Conservation (phyloP, 805 yeast genomes). For the Saturnispora besseyi region DNA sequence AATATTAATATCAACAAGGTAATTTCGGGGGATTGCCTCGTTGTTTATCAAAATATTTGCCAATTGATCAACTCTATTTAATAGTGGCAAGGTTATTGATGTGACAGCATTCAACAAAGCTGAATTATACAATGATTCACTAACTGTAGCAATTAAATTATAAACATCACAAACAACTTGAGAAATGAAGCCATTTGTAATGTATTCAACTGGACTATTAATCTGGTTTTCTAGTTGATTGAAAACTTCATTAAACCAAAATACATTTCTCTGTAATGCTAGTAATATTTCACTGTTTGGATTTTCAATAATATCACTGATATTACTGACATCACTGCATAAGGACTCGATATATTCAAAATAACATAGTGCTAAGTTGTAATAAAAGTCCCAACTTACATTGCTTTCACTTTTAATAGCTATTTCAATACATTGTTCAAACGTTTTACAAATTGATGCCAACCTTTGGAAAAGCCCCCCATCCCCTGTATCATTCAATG, state of each 20-base stretch:
- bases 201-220: background rate
- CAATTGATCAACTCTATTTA: slow-evolving; percentile 15
- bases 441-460: slow-evolving; percentile 28
- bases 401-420: slow-evolving; percentile 10
- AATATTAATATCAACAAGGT: slow-evolving; percentile 26
- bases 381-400: slow-evolving; percentile 35
- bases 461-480: slow-evolving; percentile 34
- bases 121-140: slow-evolving; percentile 18
- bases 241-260: slow-evolving; percentile 10
- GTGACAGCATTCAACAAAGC: slow-evolving; percentile 5
- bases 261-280: slow-evolving; percentile 17
- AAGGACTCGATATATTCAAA: slow-evolving; percentile 36
- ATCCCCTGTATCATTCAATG: slow-evolving; percentile 15
- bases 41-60: slow-evolving; percentile 5
- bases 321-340: slow-evolving; percentile 4
- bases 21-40: slow-evolving; percentile 7
- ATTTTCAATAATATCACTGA: background rate
- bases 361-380: slow-evolving; percentile 39
- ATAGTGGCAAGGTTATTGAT: slow-evolving; percentile 5
- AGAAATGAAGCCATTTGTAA: slow-evolving; percentile 8
- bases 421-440: slow-evolving; percentile 30
- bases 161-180: slow-evolving; percentile 25
- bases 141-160: slow-evolving; percentile 18
- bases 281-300: background rate
- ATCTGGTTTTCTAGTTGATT: background rate